Evolutionary conservation across 768 basidiomycete genomes (phyloP), one percentile per base, ranked within the genome.

Genomic region (Royoungia palumana): DNA sequence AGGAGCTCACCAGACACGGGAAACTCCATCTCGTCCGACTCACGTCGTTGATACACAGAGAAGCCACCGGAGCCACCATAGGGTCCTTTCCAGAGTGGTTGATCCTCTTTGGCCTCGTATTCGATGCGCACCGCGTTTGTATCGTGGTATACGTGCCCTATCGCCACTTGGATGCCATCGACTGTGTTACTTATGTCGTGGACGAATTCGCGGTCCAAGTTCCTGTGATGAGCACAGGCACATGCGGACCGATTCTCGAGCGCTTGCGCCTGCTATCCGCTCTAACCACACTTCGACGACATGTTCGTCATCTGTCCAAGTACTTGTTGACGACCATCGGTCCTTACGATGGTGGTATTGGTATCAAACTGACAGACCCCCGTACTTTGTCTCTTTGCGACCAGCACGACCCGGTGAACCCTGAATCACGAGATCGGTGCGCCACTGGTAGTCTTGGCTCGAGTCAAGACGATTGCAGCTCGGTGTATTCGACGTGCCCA

Each of bases 401-500:
- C 32, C 54, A 20, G 21, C 47, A 34, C 14, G 14, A 38, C 34
- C 30, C 34, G 48, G 44, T 44, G 24, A 39, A 19, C 27, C 49
- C 37, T 30, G 44, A 38, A 7, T 43, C 47, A 16, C 19, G 35
- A 13, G 9, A 44, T 22, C 22, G 16, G 28, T 21, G 38, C 28
- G 25, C 21, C 22, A 37, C 56, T 32, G 30, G 19, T 21, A 39
- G 60, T 49, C 37, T 41, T 22, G 46, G 21, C 43, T 55, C 55
- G 21, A 32, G 42, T 37, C 41, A 17, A 25, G 42, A 16, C 32
- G 32, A 42, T n/a, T 41, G 48, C 28, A 53, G 51, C 50, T 55
- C 64, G 10, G 48, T 46, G 28, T 65, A 59, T 39, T 66, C 64
- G 30, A 61, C 64, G 16, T 66, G 64, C 32, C 41, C 49, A 6